These are phyloP conservation scores for Epichloe uncinata DNA, from an alignment of 2,329 filamentous ascomycete species.

Conservation along the genomic window DNA sequence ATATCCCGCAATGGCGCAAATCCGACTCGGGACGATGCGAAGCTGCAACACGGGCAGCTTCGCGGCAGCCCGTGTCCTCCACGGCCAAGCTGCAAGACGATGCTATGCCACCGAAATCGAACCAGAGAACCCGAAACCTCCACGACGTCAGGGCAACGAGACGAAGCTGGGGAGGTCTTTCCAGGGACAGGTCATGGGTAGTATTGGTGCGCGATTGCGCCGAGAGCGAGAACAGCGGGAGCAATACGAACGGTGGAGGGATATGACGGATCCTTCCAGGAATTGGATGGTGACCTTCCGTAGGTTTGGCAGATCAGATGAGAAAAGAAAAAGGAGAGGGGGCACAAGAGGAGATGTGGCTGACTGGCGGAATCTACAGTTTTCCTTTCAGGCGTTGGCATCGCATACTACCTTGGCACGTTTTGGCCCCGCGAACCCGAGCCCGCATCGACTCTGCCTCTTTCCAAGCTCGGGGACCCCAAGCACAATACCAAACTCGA, in stretches of 20 bases:
- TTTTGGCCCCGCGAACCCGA: constrained; percentile 37
- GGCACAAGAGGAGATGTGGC: not conserved
- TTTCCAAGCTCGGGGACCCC: constrained; percentile 35
- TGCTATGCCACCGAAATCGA: constrained; percentile 24
- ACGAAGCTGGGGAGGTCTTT: constrained; percentile 30
- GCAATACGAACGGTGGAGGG: constrained; percentile 31
- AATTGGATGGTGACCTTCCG: constrained; percentile 42
- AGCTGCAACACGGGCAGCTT: constrained; percentile 10
- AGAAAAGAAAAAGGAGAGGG: not conserved
- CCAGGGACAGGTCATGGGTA: constrained; percentile 46
- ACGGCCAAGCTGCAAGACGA: constrained; percentile 12
- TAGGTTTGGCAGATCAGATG: constrained; percentile 17
- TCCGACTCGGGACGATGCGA: constrained; percentile 17
- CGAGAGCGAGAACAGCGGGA: constrained; percentile 41
- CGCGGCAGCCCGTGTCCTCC: constrained; percentile 9
- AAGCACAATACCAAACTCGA: constrained; percentile 45
- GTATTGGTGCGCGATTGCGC: constrained; percentile 39
- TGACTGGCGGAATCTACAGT: constrained; percentile 23
- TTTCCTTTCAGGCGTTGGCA: constrained; percentile 35
- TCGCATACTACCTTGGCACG: constrained; percentile 47
- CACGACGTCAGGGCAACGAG: constrained; percentile 22
- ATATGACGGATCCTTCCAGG: constrained; percentile 26
- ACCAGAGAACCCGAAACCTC: constrained; percentile 19
- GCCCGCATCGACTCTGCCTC: constrained; percentile 44
- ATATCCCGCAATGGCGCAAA: constrained; percentile 17